These are phyloP conservation scores for Pythium guiyangense DNA, from an alignment of 352 stramenopile genomes.

Conservation along the genomic window DNA sequence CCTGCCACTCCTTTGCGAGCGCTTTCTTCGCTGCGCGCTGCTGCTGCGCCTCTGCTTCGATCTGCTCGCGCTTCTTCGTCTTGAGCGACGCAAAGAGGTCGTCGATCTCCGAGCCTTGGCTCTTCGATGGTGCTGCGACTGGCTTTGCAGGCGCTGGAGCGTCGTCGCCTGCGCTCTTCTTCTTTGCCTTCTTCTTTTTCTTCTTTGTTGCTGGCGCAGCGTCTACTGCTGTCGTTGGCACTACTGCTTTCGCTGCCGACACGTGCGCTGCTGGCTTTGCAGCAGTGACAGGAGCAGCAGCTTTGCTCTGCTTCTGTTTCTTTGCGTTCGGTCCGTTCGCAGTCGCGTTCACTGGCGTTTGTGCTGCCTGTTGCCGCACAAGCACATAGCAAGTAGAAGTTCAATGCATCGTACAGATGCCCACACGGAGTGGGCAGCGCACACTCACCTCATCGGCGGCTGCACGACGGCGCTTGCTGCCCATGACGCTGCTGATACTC, in stretches of 20 bases:
- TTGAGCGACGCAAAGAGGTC: conserved; percentile 76
- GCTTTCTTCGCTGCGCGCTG: conserved; percentile 41
- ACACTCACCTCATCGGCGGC: conserved; percentile 13
- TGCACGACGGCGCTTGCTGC: conserved; percentile 18
- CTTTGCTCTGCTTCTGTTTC: conserved; percentile 16
- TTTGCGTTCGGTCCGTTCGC: not conserved
- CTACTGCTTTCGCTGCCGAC: not conserved
- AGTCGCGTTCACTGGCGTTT: not conserved
- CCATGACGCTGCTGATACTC: conserved; percentile 8
- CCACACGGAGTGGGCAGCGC: not conserved
- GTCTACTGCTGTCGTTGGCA: not conserved
- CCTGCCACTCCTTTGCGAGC: conserved; percentile 37
- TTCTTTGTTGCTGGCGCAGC: not conserved
- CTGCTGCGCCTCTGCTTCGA: conserved; percentile 48
- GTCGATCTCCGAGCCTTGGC: conserved; percentile 53
- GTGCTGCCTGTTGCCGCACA: not conserved
- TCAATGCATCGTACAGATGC: not conserved
- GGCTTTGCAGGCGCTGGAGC: not conserved
- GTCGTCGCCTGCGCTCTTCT: conserved; percentile 40
- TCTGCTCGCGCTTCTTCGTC: conserved; percentile 68
- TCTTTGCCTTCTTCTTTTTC: conserved; percentile 49
- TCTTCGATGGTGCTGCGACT: not conserved
- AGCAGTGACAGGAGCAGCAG: not conserved
- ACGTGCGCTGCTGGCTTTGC: not conserved
- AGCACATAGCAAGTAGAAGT: too few species aligned